Base-by-base conservation (phyloP, 2,329 filamentous ascomycete genomes). In the Pezizomycotina sp. region DNA sequence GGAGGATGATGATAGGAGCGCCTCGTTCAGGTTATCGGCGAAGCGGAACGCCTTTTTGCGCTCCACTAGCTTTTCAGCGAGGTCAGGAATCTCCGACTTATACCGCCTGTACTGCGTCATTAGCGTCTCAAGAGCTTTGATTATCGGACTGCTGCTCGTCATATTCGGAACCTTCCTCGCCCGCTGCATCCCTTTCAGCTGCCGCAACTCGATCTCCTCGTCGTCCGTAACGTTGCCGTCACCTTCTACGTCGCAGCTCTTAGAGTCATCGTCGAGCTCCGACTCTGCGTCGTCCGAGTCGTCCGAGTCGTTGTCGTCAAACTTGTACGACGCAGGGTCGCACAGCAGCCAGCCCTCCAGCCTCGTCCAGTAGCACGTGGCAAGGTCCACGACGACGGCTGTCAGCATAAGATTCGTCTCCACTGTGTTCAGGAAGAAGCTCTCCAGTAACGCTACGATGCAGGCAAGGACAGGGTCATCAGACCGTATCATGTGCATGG, bases 321-420 rank as follows among this genome's bases (percentile, higher is more conserved):
- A 78, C 4, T 61, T 59, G 51, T 74, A 78, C 41, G 62, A 65
- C n/a, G 60, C 63, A 3, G 79, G 77, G 34, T 76, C 71, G 10
- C 81, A 74, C 4, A 86, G 62, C 19, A 95, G 62, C 86, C 89
- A 98, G n/a, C 79, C 78, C 52, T 93, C 82, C 8, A 93, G 65
- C 13, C 74, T 72, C 52, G 92, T 76, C 45, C 80, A 78, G 4
- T 82, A 78, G 49, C 89, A 95, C 1, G 79, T 73, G 7, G 79
- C 79, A 25, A 98, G 63, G 47, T 81, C 77, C 18, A 91, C 69
- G 27, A 95, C 64, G 1, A 78, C 69, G 50, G 91, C 80, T 0
- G 86, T 95, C 2, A 93, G 64, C 0, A 77, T 78, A 3, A 98
- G 61, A 49, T 98, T 98, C 2, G 79, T 84, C 49, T 93, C 82